Evolutionary conservation across 2,329 filamentous ascomycete genomes (phyloP), one percentile per base, ranked within the genome.

Genomic region (Paecilomyces niveus): DNA sequence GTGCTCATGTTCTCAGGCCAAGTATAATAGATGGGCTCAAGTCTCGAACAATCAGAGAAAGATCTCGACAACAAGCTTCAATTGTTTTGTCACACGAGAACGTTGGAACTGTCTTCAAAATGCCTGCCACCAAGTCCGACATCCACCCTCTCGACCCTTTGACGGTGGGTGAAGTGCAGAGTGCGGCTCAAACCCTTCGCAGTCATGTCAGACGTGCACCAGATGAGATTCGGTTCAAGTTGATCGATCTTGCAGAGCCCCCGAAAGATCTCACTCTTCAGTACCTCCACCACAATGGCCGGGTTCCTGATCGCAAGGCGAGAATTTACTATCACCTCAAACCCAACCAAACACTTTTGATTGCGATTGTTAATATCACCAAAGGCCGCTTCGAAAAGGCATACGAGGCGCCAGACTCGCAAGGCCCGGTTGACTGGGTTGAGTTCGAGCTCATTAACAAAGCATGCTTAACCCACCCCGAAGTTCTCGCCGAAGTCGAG

Each of bases 371-470:
- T 15, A 35, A 35, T 35, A 10, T 35, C 3, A 35, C 32, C 9
- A 35, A 35, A 15, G 3, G 9, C 9, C 3, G 3, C 9, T 3
- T 35, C 13, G 32, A 35, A 35, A 35, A 15, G 32, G 9, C 10
- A 11, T 35, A 35, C 32, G 32, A 35, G 9, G 32, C 32, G 3
- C 32, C 32, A 11, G 32, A 35, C 32, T 35, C 32, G 9, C 32
- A 87, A 70, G 83, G 82, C 7, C 80, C 83, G 29, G 77, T 78
- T 13, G 85, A 87, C 67, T 78, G 79, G 31, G 83, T 85, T 39
- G 85, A 87, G 64, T 81, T 87, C 59, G 66, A 83, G 62, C 83
- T 76, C 6, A 80, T 86, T 50, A 84, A 86, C 67, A 78, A 80
- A 61, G 70, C 80, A 35, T 83, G 79, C 18, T 72, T 86, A 10